Evolutionary conservation across 2,329 filamentous ascomycete genomes (phyloP), one percentile per base, ranked within the genome.

Genomic region (Colletotrichum nymphaeae): DNA sequence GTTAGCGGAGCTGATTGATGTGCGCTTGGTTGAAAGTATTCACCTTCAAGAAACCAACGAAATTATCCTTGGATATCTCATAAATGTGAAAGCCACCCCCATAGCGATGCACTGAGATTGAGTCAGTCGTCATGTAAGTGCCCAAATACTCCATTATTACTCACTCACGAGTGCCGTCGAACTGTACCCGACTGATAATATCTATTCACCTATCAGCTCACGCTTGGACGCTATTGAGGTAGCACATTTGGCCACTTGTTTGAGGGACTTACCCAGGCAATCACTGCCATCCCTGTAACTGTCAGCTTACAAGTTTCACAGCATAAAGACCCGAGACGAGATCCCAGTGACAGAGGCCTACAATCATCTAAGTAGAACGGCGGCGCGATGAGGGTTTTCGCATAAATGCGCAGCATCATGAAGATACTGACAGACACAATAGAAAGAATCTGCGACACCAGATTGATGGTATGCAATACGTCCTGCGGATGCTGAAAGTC

Each of bases 11-110:
- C 30, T 1, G 6, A 7, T 1, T 2, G 11, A 12, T 35, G 11
- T 35, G 8, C 11, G 11, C 19, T 8, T 9, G 7, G n/a, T 19
- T 22, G 5, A 22, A 3, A 1, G 3, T 16, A 59, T 69, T 49
- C 67, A 84, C 83, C 76, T 84, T 80, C n/a, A 80, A 76, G 66
- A 83, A 86, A 2, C 76, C 73, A 14, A 81, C 75, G 3, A 80
- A 75, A 5, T 83, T 14, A 3, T 77, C 73, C 1, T 74, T 67
- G 1, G 77, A 74, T 5, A 85, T 80, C 30, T 85, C 80, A 71
- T 76, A 77, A 37, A 78, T 72, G 66, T 85, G 80, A 19, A 80
- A 69, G 3, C 84, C 84, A 46, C 82, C 83, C 53, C 82, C 83
- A 67, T 82, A 79, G 19, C 78, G 42, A 28, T 53, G 75, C 74